These are phyloP conservation scores for Ramularia collo-cygni DNA, from an alignment of 2,329 filamentous ascomycete species.

Conservation along the genomic window DNA sequence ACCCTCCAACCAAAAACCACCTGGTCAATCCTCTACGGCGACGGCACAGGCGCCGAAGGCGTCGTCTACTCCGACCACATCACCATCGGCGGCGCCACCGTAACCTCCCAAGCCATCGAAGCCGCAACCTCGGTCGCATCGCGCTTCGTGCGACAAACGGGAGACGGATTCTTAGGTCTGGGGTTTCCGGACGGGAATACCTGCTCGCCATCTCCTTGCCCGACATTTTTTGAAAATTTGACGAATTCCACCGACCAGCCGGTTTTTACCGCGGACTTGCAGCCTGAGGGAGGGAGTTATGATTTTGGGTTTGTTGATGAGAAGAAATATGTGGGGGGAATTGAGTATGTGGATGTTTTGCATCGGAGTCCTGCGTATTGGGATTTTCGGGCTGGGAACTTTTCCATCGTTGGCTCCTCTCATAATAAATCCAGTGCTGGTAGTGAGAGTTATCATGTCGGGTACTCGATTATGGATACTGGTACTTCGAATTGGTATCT, in stretches of 20 bases:
- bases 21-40: constrained; percentile 59
- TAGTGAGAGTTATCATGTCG: too few relatives aligned
- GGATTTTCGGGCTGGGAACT: constrained; percentile 50
- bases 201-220: constrained; percentile 40
- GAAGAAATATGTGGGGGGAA: constrained; percentile 43
- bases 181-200: constrained; percentile 52
- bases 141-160: constrained; percentile 42
- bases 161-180: constrained; percentile 52
- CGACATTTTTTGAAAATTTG: constrained; percentile 53
- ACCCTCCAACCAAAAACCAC: constrained; percentile 38
- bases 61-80: constrained; percentile 59
- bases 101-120: constrained; percentile 55
- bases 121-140: constrained; percentile 51
- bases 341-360: constrained; percentile 50
- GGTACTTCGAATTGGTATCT: constrained; percentile 58
- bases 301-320: constrained; percentile 53
- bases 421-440: constrained; percentile 33
- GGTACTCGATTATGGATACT: constrained; percentile 57
- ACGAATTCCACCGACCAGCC: constrained; percentile 42
- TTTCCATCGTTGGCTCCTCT: constrained; percentile 33
- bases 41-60: constrained; percentile 55
- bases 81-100: constrained; percentile 50
- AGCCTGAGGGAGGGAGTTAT: constrained; percentile 47
- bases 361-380: constrained; percentile 47
- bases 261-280: constrained; percentile 51